Evolutionary conservation across 2,329 filamentous ascomycete species (phyloP), one percentile per base, ranked within the genome.

Genomic region (Knufia petricola): DNA sequence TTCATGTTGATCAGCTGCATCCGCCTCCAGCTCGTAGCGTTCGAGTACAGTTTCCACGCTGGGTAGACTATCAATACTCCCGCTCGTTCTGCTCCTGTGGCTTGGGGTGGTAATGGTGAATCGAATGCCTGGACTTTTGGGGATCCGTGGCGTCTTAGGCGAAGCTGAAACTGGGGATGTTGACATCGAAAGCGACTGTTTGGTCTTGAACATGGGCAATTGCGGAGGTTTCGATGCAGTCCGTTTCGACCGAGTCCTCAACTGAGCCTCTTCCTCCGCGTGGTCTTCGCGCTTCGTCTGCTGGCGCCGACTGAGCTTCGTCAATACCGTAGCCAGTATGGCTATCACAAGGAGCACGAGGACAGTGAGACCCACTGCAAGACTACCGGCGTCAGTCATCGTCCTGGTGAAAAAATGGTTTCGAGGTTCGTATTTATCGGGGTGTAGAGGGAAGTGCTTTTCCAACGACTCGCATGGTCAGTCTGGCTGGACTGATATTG

Each of bases 11-110:
- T 36, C 30, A 9, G 32, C 31, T 46, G 68, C 39, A 73, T 72
- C 43, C 95, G 89, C 89, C 66, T 95, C 61, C 66, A 72, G 59
- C 66, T 90, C 43, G n/a, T 36, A 46, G 3, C n/a, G n/a, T 15
- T 46, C 43, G 12, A 46, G 31, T 21, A 46, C 31, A 23, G 43
- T 46, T 19, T 46, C 43, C 21, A 46, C 30, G 20, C 30, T 46
- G 12, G 43, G 43, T 8, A 46, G 19, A 23, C 43, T 46, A 23
- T 46, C 43, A 19, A 46, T 46, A 24, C 43, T 46, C 21, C 28
- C 43, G 24, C 43, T 46, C 3, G 19, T 46, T 23, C 43, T 32
- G 30, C 43, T 46, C 19, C 30, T 28, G 24, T 46, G 28, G 21
- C 43, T 46, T 3, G 43, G 43, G 21, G 43, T 9, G 12, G 43